Base-by-base conservation (phyloP, 805 yeast species). In the Metschnikowia borealis region DNA sequence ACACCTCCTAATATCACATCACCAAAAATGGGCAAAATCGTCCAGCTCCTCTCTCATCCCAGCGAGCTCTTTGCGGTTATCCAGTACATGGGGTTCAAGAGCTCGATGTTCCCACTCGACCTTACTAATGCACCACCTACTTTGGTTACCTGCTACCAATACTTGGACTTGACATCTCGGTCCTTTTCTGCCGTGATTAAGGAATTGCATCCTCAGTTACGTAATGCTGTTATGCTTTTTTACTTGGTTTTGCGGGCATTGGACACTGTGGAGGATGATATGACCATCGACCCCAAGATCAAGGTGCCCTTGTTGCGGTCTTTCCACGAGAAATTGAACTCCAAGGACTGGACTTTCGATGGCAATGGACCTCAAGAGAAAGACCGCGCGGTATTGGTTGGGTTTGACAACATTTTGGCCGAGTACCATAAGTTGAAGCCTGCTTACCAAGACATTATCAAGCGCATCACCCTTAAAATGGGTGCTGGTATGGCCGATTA, bases 401-500 rank as follows among this genome's bases (percentile, higher is more conserved):
- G 89, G 54, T 94, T 92, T 63, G 84, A 86, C 61, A 62, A 68
- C 41, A 75, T 94, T 38, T 73, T 92, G 59, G 59, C 68, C 7
- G 95, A 89, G 65, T 91, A 76, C 67, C 90, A 87, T 65, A 73
- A 75, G 52, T 77, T 94, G 62, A 82, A 83, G 62, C 82, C 87
- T 5, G 82, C 77, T 51, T 91, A 89, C 69, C 91, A 87, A 70
- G 86, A 79, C 48, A 83, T 90, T 36, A 82, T 94, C 58, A 79
- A 78, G 59, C 89, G 85, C 54, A 88, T 90, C 59, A 84, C 96
- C 43, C 58, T 73, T 50, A 77, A 85, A 66, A 94, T 94, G 99
- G 99, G 98, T 51, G 83, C 88, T 58, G 99, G 99, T 49, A 94
- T 94, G 99, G 98, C 98, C 32, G 90, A 89, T 63, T 94, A 91